These are phyloP conservation scores for Jatropha multifida DNA, from an alignment of 441 rosid species.

Conservation along the genomic window DNA sequence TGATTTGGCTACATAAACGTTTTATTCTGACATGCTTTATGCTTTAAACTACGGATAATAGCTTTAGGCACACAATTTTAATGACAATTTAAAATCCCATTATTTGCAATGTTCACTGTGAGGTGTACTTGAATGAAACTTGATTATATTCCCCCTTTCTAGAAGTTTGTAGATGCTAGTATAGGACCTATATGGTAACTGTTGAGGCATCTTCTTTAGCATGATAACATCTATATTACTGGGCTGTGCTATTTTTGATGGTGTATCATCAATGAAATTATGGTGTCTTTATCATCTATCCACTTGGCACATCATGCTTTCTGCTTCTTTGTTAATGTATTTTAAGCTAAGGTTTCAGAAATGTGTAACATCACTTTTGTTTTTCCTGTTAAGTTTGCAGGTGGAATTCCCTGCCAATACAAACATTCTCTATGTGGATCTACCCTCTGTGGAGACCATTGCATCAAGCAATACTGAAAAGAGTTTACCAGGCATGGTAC, in stretches of 20 bases:
- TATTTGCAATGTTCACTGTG: neutral
- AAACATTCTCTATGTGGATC: slow-evolving; percentile 82
- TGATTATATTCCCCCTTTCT: neutral
- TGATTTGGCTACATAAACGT: neutral
- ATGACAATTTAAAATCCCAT: neutral
- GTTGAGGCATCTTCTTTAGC: neutral
- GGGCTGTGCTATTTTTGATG: neutral
- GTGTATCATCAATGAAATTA: neutral
- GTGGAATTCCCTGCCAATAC: slow-evolving; percentile 88
- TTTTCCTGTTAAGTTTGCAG: slow-evolving; percentile 59
- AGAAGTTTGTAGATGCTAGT: neutral
- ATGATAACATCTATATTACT: neutral
- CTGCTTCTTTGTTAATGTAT: neutral
- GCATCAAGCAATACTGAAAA: slow-evolving; percentile 58
- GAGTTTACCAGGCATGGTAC: slow-evolving; percentile 86
- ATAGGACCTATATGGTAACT: neutral
- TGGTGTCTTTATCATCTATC: neutral
- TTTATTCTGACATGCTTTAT: neutral
- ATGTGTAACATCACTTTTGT: slow-evolving; percentile 17
- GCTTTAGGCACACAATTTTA: neutral
- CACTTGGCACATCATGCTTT: neutral
- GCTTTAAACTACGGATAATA: neutral
- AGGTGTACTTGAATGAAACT: slow-evolving; percentile 3
- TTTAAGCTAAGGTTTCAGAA: slow-evolving; percentile 16
- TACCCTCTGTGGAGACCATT: slow-evolving; percentile 62